Percentiles rank a stretch among this genome's conserved stretches.
Conservation (phyloP, 495 filamentous ascomycete species). For the Glarea lozoyensis region DNA sequence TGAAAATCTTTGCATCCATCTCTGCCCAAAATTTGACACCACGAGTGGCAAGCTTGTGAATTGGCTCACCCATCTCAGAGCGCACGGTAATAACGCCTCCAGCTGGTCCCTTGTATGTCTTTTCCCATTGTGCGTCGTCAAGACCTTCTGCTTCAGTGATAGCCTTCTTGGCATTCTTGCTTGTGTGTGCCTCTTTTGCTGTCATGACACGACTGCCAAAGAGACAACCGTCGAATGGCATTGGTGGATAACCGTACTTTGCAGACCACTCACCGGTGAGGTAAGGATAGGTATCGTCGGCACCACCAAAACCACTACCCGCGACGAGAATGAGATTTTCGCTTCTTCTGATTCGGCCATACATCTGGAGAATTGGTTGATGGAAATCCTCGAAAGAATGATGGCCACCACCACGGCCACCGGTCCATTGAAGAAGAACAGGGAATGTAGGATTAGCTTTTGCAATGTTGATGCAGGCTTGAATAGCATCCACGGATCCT, state of each 20-base stretch:
- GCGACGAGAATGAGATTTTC: slow-evolving; percentile 83
- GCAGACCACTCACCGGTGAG: slow-evolving; percentile 81
- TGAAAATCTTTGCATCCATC: slow-evolving; percentile 97
- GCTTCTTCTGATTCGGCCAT: slow-evolving; percentile 70
- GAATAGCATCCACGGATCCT: slow-evolving; percentile 81
- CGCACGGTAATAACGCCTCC: slow-evolving; percentile 95
- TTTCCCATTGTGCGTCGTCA: slow-evolving; percentile 86
- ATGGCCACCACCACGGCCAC: slow-evolving; percentile 87
- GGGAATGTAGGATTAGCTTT: slow-evolving; percentile 86
- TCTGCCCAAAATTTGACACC: slow-evolving; percentile 95
- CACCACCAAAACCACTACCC: slow-evolving; percentile 85
- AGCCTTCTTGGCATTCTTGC: slow-evolving; percentile 85
- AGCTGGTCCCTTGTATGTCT: slow-evolving; percentile 86
- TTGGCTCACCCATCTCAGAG: slow-evolving; percentile 98
- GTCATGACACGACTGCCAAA: slow-evolving; percentile 93
- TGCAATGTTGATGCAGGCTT: slow-evolving; percentile 85
- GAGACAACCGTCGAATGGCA: slow-evolving; percentile 88
- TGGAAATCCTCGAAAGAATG: slow-evolving; percentile 97
- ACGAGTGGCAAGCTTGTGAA: slow-evolving; percentile 93
- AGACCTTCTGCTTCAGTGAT: slow-evolving; percentile 87
- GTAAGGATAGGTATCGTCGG: slow-evolving; percentile 89
- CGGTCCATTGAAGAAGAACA: slow-evolving; percentile 89
- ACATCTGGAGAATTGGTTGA: slow-evolving; percentile 85
- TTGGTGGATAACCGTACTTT: slow-evolving; percentile 78
- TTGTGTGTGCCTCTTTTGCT: slow-evolving; percentile 90